Percentiles rank a stretch among this genome's conserved stretches.
Conservation (phyloP, 495 filamentous ascomycete genomes). For the Penicillium antarcticum region DNA sequence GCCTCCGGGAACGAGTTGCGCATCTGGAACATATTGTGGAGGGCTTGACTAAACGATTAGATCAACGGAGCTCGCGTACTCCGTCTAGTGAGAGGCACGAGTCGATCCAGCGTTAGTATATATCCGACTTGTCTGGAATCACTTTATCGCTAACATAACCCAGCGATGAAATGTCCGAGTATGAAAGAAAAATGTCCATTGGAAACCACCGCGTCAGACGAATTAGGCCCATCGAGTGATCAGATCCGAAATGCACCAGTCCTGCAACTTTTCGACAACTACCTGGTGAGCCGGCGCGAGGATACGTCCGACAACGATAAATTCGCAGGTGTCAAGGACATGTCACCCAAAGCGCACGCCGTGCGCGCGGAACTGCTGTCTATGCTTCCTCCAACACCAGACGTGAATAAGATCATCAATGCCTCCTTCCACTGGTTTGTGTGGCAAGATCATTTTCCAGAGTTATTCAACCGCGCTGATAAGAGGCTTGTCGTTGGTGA, state of each 20-base stretch:
- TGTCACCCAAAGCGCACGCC: conserved; percentile 27
- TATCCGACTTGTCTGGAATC: neutral
- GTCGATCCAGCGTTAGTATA: neutral
- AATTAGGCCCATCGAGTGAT: conserved; percentile 21
- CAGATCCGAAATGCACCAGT: conserved; percentile 38
- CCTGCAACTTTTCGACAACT: conserved; percentile 40
- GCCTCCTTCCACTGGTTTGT: conserved; percentile 23
- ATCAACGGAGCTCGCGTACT: conserved; percentile 4
- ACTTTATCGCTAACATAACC: neutral
- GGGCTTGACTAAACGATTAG: conserved; percentile 23
- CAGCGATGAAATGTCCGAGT: conserved; percentile 3
- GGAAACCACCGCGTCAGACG: conserved; percentile 15
- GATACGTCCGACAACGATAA: conserved; percentile 23
- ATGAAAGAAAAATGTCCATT: conserved; percentile 2
- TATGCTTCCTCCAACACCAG: conserved; percentile 30
- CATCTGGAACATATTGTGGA: conserved; percentile 36
- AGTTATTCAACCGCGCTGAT: conserved; percentile 8
- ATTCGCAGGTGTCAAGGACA: conserved; percentile 20
- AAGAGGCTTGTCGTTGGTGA: conserved; percentile 1
- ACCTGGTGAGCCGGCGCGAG: conserved; percentile 33
- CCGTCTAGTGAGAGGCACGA: conserved; percentile 7
- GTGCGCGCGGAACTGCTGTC: conserved; percentile 24
- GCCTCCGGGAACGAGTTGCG: conserved; percentile 34
- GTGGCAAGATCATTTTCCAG: conserved; percentile 31
- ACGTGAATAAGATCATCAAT: conserved; percentile 28